phyloP scores from a whole-genome alignment of 164 flowering plant genomes.

The Liriodendron chinense region DNA sequence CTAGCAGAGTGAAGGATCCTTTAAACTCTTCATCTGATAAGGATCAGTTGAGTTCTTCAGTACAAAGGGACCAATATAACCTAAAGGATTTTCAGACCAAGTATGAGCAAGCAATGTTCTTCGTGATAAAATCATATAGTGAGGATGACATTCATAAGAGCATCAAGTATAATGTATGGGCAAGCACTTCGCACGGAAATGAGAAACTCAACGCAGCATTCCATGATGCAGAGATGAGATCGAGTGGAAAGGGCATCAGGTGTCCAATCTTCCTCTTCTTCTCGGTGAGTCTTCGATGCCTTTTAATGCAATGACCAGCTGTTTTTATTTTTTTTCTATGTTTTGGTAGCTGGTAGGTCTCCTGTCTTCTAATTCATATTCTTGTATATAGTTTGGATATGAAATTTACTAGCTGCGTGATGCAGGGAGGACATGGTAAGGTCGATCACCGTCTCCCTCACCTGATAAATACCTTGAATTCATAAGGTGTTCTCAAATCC shows the following conservation, averaged over 20 bases:
- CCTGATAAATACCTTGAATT: no score
- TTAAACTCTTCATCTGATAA: slow-evolving; percentile 24
- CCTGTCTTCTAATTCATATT: not conserved
- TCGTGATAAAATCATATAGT: slow-evolving; percentile 74
- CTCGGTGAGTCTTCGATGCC: slow-evolving; percentile 40
- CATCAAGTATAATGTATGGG: slow-evolving; percentile 82
- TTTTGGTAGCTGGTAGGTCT: not conserved
- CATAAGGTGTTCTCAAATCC: no score
- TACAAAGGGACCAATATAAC: slow-evolving; percentile 56
- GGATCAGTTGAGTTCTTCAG: slow-evolving; percentile 25
- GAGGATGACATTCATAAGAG: slow-evolving; percentile 84
- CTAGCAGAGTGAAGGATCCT: slow-evolving; percentile 16
- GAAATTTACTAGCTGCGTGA: no score
- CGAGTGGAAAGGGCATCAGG: slow-evolving; percentile 30
- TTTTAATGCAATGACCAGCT: not conserved
- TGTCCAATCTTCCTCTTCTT: slow-evolving; percentile 86
- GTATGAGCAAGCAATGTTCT: slow-evolving; percentile 72
- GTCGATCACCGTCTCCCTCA: no score
- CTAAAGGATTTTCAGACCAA: slow-evolving; percentile 50
- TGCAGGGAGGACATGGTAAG: no score
- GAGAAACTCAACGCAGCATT: slow-evolving; percentile 76
- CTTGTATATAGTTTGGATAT: not conserved
- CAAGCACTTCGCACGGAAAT: slow-evolving; percentile 83
- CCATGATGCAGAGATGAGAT: slow-evolving; percentile 44
- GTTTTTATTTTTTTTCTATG: not conserved